These are phyloP conservation scores for Leccinum pachyderme DNA, from an alignment of 1,284 basidiomycete genomes.

Conservation along the genomic window DNA sequence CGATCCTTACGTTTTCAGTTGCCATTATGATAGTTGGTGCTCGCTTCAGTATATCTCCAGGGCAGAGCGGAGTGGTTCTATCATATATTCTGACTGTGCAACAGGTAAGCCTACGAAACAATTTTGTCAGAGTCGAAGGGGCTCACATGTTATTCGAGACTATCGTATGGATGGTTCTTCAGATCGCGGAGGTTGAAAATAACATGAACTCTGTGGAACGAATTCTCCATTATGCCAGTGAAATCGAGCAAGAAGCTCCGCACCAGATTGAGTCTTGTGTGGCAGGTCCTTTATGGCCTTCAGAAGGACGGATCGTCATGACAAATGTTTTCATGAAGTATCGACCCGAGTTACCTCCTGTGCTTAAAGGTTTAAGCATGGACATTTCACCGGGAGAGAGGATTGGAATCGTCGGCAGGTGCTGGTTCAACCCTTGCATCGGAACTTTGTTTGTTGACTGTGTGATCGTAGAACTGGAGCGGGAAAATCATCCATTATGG, in stretches of 20 bases:
- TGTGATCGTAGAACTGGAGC: slow-evolving; percentile 65
- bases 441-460: slow-evolving; percentile 2
- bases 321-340: slow-evolving; percentile 67
- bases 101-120: slow-evolving; percentile 38
- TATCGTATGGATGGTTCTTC: slow-evolving; percentile 83
- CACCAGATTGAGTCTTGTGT: slow-evolving; percentile 55
- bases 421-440: slow-evolving; percentile 1
- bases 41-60: slow-evolving; percentile 72
- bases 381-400: slow-evolving; percentile 76
- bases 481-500: slow-evolving; percentile 70
- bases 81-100: slow-evolving; percentile 79
- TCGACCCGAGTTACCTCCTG: slow-evolving; percentile 66
- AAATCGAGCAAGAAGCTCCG: slow-evolving; percentile 65
- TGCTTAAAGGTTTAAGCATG: slow-evolving; percentile 69
- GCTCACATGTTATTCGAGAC: slow-evolving; percentile 36
- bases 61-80: slow-evolving; percentile 72
- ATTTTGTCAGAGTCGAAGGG: neutral
- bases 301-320: slow-evolving; percentile 58
- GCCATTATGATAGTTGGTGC: slow-evolving; percentile 78
- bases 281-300: slow-evolving; percentile 68
- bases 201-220: slow-evolving; percentile 92
- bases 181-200: slow-evolving; percentile 85
- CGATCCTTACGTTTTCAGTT: slow-evolving; percentile 74
- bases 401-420: slow-evolving; percentile 82
- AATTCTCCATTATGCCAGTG: slow-evolving; percentile 72